These are phyloP conservation scores for Ustilago crameri DNA, from an alignment of 1,284 basidiomycete species.

Conservation along the genomic window DNA sequence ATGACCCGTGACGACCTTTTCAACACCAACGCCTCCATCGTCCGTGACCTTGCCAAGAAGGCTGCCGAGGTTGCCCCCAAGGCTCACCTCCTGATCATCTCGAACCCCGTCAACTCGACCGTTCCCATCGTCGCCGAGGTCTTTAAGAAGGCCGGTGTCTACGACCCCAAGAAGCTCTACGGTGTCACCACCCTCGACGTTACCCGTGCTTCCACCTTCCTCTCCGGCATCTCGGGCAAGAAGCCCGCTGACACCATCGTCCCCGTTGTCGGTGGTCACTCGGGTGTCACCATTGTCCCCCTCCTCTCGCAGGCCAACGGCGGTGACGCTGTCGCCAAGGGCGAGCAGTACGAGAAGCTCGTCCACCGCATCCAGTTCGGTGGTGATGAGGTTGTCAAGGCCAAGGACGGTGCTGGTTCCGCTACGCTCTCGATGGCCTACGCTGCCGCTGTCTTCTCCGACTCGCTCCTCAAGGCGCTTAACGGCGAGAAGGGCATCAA, in stretches of 20 bases:
- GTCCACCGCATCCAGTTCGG: slow-evolving; percentile 88
- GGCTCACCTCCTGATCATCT: slow-evolving; percentile 93
- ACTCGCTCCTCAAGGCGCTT: slow-evolving; percentile 85
- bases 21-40: slow-evolving; percentile 96
- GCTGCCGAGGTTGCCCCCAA: slow-evolving; percentile 87
- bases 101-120: slow-evolving; percentile 81
- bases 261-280: slow-evolving; percentile 95
- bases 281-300: slow-evolving; percentile 94
- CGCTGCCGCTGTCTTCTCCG: slow-evolving; percentile 72
- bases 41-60: slow-evolving; percentile 91
- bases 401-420: slow-evolving; percentile 86
- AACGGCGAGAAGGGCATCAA: slow-evolving; percentile 88
- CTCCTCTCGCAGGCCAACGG: slow-evolving; percentile 90
- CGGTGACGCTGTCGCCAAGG: slow-evolving; percentile 72
- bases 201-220: slow-evolving; percentile 92
- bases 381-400: slow-evolving; percentile 91
- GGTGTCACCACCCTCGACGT: slow-evolving; percentile 98
- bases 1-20: slow-evolving; percentile 99
- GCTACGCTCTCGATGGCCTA: slow-evolving; percentile 92
- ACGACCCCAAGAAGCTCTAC: slow-evolving; percentile 77
- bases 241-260: slow-evolving; percentile 77
- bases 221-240: slow-evolving; percentile 75
- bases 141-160: slow-evolving; percentile 91
- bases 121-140: slow-evolving; percentile 96
- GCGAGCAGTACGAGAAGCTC: slow-evolving; percentile 72